Evolutionary conservation across 352 stramenopile genomes (phyloP), one percentile per base, ranked within the genome.

Genomic region (Pythium sp.): DNA sequence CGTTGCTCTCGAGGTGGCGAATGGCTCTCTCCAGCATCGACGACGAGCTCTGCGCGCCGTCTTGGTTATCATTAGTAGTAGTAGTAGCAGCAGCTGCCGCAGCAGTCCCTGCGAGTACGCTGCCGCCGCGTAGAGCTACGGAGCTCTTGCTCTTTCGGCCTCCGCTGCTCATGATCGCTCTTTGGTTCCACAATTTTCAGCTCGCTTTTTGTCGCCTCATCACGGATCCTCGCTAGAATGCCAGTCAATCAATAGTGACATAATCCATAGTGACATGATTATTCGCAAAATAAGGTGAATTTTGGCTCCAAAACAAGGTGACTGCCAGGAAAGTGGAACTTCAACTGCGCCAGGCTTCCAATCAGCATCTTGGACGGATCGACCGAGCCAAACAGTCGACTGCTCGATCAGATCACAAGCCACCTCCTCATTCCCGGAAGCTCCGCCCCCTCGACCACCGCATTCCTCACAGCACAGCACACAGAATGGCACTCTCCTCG

Each of bases 1-100:
- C 75, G 67, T 86, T 88, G n/a, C 62, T 26, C 60, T 92, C 82
- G 15, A 93, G 65, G 62, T 87, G 82, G 54, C 72, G 70, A 67
- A 91, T 66, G 12, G 70, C 71, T 32, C 72, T 76, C 68, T 81
- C 67, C 53, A 89, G 58, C 60, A 93, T 49, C 55, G 78, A 76
- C 57, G 38, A 38, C 7, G 60, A 56, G 15, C 22, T 36, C 9
- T 63, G 53, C 54, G 26, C 36, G 22, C 72, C 9, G 3, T 26
- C 43, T 5, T 20, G 24, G 32, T 24, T 51, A 18, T 24, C 43
- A 11, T 49, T 49, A 22, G 5, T 9, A 49, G 34, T 5, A 20
- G 9, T 15, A 20, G 34, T 5, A 34, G 58, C 4, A 22, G 32
- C 6, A 61, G 34, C 9, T 67, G 62, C 11, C 51, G 22, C 47